These are phyloP conservation scores for Pseudocercospora cruenta DNA, from an alignment of 2,329 filamentous ascomycete genomes.

Conservation along the genomic window DNA sequence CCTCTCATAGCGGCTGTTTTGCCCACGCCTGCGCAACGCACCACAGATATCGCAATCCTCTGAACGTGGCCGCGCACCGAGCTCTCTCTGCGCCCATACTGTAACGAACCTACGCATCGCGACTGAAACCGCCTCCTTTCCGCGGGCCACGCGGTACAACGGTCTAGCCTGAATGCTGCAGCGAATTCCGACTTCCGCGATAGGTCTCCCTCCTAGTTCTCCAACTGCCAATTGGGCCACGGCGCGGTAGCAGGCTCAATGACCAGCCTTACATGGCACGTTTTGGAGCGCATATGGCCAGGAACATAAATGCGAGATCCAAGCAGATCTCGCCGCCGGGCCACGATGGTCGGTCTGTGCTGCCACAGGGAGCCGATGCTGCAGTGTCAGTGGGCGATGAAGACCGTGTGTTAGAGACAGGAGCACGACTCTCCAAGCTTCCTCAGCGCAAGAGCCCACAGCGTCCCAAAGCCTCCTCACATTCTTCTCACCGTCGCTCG, in stretches of 20 bases:
- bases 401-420: neutral
- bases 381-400: neutral
- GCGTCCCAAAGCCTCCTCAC: neutral
- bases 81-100: neutral
- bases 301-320: slow-evolving; percentile 22
- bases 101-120: neutral
- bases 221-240: slow-evolving; percentile 13
- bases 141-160: neutral
- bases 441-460: neutral
- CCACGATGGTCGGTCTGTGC: slow-evolving; percentile 16
- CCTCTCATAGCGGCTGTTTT: neutral
- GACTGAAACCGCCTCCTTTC: slow-evolving; percentile 3
- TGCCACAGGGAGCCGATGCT: neutral
- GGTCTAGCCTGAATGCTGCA: slow-evolving; percentile 1
- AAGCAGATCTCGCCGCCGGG: slow-evolving; percentile 20
- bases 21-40: neutral
- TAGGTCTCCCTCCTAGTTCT: neutral
- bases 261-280: slow-evolving; percentile 24
- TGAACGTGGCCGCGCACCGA: slow-evolving; percentile 9
- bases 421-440: neutral
- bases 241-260: slow-evolving; percentile 19
- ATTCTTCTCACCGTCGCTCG: slow-evolving; percentile 9
- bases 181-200: slow-evolving; percentile 5
- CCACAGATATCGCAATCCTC: neutral
- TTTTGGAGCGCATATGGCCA: slow-evolving; percentile 18